Percentiles rank a stretch among this genome's conserved stretches.
These are phyloP conservation scores for Lepidium campestre DNA, from an alignment of 441 rosid species.

Conservation along the genomic window DNA sequence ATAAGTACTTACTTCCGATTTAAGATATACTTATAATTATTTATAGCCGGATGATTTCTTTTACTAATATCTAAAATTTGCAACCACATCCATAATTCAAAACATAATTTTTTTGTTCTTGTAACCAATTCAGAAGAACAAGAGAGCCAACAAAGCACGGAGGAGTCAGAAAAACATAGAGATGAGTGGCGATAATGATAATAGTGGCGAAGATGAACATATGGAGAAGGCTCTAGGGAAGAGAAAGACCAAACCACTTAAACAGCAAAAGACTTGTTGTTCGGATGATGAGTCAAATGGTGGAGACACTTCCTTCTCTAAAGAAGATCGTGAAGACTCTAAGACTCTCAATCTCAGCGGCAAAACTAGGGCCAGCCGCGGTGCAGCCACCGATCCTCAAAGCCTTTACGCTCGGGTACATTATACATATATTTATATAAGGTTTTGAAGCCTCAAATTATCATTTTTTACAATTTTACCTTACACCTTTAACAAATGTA, in stretches of 20 bases:
- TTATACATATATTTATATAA: neutral
- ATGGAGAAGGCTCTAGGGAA: constrained; percentile 4
- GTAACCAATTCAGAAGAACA: constrained; percentile 37
- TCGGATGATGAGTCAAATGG: constrained; percentile 57
- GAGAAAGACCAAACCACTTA: constrained; percentile 7
- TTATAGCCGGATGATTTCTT: neutral
- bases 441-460: neutral
- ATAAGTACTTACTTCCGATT: no score
- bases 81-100: neutral
- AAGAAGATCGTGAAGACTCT: constrained; percentile 35
- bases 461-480: no score
- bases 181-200: constrained; percentile 18
- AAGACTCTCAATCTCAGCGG: constrained; percentile 46
- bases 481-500: no score
- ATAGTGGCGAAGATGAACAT: constrained; percentile 34
- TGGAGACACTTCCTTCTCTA: constrained; percentile 16
- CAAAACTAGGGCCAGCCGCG: constrained; percentile 56
- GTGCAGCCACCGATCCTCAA: constrained; percentile 73
- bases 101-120: neutral
- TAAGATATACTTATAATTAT: no score
- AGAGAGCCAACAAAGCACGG: constrained; percentile 40
- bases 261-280: constrained; percentile 33
- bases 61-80: neutral
- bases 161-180: constrained; percentile 33
- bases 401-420: constrained; percentile 71